Percentiles rank a stretch among this genome's conserved stretches.
phyloP scores from a whole-genome alignment of 176 grass and related monocot species.

The Bothriochloa decipiens region DNA sequence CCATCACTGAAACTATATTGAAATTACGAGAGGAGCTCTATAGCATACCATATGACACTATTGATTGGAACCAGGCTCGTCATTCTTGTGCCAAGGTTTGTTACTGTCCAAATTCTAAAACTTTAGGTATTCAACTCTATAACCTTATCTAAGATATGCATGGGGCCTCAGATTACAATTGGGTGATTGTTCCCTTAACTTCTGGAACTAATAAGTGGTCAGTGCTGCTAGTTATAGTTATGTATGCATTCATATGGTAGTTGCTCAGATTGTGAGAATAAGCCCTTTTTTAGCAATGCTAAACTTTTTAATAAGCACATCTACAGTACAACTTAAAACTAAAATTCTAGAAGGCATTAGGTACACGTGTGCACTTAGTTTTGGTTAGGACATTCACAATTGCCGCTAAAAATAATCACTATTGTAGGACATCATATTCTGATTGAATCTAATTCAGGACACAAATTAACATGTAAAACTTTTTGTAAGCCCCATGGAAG shows the following conservation, averaged over 20 bases:
- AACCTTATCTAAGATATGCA: neutral
- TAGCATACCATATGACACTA: conserved; percentile 35
- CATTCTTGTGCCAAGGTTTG: conserved; percentile 59
- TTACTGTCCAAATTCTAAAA: neutral
- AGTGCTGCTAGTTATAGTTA: too few species aligned
- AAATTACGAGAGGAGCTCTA: conserved; percentile 41
- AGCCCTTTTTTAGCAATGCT: too few species aligned
- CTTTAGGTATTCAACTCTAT: neutral
- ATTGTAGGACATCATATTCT: neutral
- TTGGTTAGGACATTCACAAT: neutral
- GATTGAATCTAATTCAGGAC: neutral
- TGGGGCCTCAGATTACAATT: too few species aligned
- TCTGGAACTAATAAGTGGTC: too few species aligned
- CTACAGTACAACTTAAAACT: too few species aligned
- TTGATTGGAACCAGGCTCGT: conserved; percentile 52
- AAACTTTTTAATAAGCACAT: too few species aligned
- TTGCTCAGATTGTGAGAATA: too few species aligned
- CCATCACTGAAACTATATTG: conserved; percentile 45
- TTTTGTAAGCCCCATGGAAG: neutral
- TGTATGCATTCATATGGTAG: too few species aligned
- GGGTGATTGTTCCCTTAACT: too few species aligned
- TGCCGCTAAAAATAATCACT: neutral
- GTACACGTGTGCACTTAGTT: neutral
- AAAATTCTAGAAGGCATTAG: too few species aligned
- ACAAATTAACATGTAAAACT: neutral